phyloP scores from a whole-genome alignment of 257 asterid genomes.

The Nyctanthes arbortristis region DNA sequence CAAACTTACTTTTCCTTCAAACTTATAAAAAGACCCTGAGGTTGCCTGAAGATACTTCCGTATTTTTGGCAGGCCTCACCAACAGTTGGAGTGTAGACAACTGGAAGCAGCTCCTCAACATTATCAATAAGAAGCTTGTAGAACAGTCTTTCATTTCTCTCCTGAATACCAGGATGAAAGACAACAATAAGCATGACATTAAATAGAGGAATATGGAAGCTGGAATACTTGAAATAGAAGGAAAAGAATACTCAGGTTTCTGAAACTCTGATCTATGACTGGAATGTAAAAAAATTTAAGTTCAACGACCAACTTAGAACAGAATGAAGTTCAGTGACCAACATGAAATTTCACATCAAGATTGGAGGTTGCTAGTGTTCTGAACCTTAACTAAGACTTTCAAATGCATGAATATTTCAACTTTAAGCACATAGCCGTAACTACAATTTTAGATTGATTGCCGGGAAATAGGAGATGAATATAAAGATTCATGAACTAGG shows the following conservation, averaged over 20 bases:
- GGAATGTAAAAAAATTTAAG: neutral
- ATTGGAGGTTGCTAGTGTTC: neutral
- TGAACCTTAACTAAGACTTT: neutral
- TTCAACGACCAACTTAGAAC: neutral
- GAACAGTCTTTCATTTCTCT: slow-evolving; percentile 82
- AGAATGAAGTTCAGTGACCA: neutral
- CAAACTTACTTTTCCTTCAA: slow-evolving; percentile 79
- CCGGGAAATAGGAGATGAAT: neutral
- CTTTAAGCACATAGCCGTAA: neutral
- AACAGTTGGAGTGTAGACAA: slow-evolving; percentile 98
- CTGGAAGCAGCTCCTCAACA: slow-evolving; percentile 97
- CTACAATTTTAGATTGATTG: neutral
- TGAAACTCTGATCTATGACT: neutral
- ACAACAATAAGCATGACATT: neutral
- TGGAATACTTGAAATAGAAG: neutral
- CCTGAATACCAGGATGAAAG: slow-evolving; percentile 45
- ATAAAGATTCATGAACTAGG: neutral
- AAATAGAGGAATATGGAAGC: neutral
- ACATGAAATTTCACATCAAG: neutral
- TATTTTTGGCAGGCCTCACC: slow-evolving; percentile 99
- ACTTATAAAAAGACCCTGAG: slow-evolving; percentile 98
- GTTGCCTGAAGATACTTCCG: slow-evolving; percentile 94
- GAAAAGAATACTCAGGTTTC: neutral
- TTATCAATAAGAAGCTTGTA: slow-evolving; percentile 94
- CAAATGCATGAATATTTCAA: neutral